Base-by-base conservation (phyloP, 169 alveolate genomes). In the Plasmodium falciparum region DNA sequence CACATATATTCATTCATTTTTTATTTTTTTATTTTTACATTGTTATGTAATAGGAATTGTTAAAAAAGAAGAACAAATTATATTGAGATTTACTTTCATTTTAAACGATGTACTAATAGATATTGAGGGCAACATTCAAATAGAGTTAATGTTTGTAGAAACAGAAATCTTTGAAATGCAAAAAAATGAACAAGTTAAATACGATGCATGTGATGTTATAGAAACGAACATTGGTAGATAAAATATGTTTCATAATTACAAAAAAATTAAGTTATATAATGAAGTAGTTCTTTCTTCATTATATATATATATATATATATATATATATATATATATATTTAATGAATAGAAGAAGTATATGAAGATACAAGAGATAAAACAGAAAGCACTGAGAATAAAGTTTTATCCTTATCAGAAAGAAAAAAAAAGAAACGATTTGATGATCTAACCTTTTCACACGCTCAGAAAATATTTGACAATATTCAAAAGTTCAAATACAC, bases 391-490 rank as follows among this genome's bases (percentile, higher is more conserved):
- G 63, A 39, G 20, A 56, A 62, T 72, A 73, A 86, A 11, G 33
- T 65, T 72, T 67, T 47, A 17, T 66, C 63, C n/a, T 24, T 39
- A 69, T 24, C 72, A n/a, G 59, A 69, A 71, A 15, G 12, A 13
- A 86, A 71, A 66, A 86, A 72, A 54, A n/a, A 61, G 47, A 72
- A 61, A 59, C 47, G 29, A 71, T 65, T 86, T 50, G 92, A 86
- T 62, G 88, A 73, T 62, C 2, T 86, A 50, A 86, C 92, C 45
- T 86, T 86, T 24, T 71, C 92, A 50, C 65, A 86, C 12, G 88
- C 92, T 61, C 92, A 86, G 73, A 86, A 86, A 71, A 86, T 86
- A 86, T 71, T 70, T 86, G 92, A 86, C 15, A 86, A 86, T 39
- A 86, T 86, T 65, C 88, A 86, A 67, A 61, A 11, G 63, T 63